Evolutionary conservation across 441 rosid genomes (phyloP), one percentile per base, ranked within the genome.

Genomic region (Erysimum cheiri): DNA sequence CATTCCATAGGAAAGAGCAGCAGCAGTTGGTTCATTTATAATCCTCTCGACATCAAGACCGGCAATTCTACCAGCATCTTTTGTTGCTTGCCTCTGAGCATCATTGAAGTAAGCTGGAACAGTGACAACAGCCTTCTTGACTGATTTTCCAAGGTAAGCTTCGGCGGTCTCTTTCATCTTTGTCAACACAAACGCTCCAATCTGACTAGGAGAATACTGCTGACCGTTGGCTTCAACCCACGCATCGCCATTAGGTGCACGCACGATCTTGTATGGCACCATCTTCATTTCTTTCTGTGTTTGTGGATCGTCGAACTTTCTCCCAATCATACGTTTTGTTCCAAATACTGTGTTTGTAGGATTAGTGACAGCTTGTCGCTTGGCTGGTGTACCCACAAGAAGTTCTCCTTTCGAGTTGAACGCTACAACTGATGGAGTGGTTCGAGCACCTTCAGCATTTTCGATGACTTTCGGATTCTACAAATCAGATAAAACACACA

Each of bases 121-220:
- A 3, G 97, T 92, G 59, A 90, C 70, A 28, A 90, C 98, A 52
- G 96, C 93, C 55, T 90, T 87, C 13, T 85, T 53, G 5, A 92
- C 81, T 0, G 90, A 53, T 76, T 90, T 92, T 4, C 97, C 97
- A 59, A 90, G 87, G 64, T 88, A 92, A 26, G 93, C 78, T 60
- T 92, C 96, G 0, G 96, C 95, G 24, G 98, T 90, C 79, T 92
- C 95, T 61, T 87, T 92, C 98, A 90, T 90, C 86, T 92, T 92
- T 46, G 91, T 87, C 60, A 92, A 73, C 60, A 92, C 41, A 49
- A 88, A 88, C 4, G 96, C 97, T 31, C 97, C 97, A 56, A 83
- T 74, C 66, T 92, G 98, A 40, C 98, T 92, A 37, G 98, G 97
- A 57, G 98, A 90, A 63, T 88, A 90, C 76, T 88, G 87, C 65